phyloP scores from a whole-genome alignment of 305 asterid species.

The Fraxinus sp. region DNA sequence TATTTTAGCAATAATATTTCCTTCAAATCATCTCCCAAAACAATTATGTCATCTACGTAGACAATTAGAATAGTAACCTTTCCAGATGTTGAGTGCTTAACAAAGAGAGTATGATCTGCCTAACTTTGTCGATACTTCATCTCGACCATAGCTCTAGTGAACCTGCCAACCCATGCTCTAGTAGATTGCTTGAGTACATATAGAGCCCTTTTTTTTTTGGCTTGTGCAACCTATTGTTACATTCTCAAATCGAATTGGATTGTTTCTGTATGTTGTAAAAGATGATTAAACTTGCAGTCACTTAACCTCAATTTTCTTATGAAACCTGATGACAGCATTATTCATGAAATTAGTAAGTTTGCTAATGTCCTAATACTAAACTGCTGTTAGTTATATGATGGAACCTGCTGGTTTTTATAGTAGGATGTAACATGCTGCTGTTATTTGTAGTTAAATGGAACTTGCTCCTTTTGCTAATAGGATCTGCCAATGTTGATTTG shows the following conservation, averaged over 20 bases:
- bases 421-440: background rate
- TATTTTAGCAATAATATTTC: background rate
- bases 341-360: background rate
- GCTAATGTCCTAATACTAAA: background rate
- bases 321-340: background rate
- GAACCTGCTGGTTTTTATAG: background rate
- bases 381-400: background rate
- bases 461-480: background rate
- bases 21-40: background rate
- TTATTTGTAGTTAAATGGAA: background rate
- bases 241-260: background rate
- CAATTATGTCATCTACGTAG: background rate
- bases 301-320: background rate
- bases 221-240: background rate
- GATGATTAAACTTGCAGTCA: background rate
- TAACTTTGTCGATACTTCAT: background rate
- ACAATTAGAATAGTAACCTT: background rate
- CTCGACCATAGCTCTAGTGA: background rate
- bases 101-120: background rate
- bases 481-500: background rate
- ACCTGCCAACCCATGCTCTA: background rate
- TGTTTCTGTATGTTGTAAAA: background rate
- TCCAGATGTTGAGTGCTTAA: background rate
- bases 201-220: background rate
- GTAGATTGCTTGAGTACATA: background rate